phyloP scores from a whole-genome alignment of 805 yeast genomes.

The Saturnispora sekii region DNA sequence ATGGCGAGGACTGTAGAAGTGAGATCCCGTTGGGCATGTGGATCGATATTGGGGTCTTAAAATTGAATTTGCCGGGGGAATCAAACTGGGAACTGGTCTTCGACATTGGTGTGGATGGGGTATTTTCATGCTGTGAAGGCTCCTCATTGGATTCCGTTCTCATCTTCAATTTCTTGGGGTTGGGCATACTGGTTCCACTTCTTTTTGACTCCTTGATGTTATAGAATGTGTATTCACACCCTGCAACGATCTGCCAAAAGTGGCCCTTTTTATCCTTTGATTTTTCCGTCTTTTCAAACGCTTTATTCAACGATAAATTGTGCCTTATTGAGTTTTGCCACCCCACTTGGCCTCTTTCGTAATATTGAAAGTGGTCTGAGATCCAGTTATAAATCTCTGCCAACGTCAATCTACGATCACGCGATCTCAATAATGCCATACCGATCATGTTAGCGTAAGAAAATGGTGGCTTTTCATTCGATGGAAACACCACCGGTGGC shows the following conservation, averaged over 20 bases:
- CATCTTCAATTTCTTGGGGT: not conserved
- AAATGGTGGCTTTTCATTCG: slow-evolving; percentile 70
- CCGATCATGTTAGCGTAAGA: slow-evolving; percentile 92
- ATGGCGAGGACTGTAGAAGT: slow-evolving; percentile 10
- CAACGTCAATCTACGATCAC: slow-evolving; percentile 57
- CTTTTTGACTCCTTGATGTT: slow-evolving; percentile 46
- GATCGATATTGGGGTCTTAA: slow-evolving; percentile 4
- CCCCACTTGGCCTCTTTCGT: slow-evolving; percentile 77
- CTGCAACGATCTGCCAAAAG: slow-evolving; percentile 86
- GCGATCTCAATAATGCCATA: slow-evolving; percentile 82
- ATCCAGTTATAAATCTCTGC: slow-evolving; percentile 92
- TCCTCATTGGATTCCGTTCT: slow-evolving; percentile 3
- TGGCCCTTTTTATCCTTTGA: slow-evolving; percentile 88
- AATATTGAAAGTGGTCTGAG: slow-evolving; percentile 72
- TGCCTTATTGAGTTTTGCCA: slow-evolving; percentile 98
- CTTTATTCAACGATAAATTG: slow-evolving; percentile 85
- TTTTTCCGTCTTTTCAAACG: slow-evolving; percentile 82
- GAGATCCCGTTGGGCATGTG: not conserved
- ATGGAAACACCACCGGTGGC: slow-evolving; percentile 41
- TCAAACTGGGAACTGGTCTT: not conserved
- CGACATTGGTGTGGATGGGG: slow-evolving; percentile 8
- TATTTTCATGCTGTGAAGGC: not conserved
- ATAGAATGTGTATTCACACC: slow-evolving; percentile 71
- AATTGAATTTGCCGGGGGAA: not conserved
- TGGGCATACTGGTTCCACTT: slow-evolving; percentile 7